phyloP scores from a whole-genome alignment of 1,284 basidiomycete species.

The Ustilago xerochloae region DNA sequence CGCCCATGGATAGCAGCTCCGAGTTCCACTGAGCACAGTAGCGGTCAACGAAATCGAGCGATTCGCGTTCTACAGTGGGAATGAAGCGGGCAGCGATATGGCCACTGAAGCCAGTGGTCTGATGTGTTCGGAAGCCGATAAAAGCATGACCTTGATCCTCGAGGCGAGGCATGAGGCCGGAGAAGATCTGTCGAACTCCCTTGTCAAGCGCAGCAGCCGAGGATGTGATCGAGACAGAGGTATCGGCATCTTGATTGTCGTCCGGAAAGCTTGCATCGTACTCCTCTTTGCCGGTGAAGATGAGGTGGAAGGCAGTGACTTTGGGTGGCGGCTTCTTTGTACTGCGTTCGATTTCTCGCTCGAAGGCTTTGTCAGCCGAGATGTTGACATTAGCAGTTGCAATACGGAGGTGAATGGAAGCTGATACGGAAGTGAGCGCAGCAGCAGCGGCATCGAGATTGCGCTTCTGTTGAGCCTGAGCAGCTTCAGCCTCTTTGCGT shows the following conservation, averaged over 20 bases:
- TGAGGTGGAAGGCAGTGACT: slow-evolving; percentile 81
- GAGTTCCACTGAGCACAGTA: slow-evolving; percentile 65
- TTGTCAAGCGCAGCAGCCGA: slow-evolving; percentile 77
- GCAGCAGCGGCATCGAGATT: slow-evolving; percentile 29
- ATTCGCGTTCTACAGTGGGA: slow-evolving; percentile 95
- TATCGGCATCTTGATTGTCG: slow-evolving; percentile 70
- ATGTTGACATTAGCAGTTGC: slow-evolving; percentile 85
- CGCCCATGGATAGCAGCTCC: slow-evolving; percentile 71
- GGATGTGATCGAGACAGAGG: slow-evolving; percentile 74
- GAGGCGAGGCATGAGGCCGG: slow-evolving; percentile 66
- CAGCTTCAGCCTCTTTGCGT: slow-evolving; percentile 20
- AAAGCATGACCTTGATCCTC: slow-evolving; percentile 67
- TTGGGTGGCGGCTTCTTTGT: slow-evolving; percentile 94
- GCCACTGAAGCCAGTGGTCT: slow-evolving; percentile 92
- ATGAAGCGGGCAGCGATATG: slow-evolving; percentile 93
- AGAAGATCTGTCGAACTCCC: slow-evolving; percentile 65
- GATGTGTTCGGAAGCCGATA: slow-evolving; percentile 75
- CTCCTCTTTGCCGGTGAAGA: slow-evolving; percentile 90
- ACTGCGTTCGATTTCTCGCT: slow-evolving; percentile 83
- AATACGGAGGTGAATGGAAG: slow-evolving; percentile 81
- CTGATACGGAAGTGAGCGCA: slow-evolving; percentile 66
- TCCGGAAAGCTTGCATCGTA: slow-evolving; percentile 75
- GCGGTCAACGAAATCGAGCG: slow-evolving; percentile 76
- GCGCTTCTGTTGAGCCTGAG: slow-evolving; percentile 19
- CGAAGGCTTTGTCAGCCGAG: slow-evolving; percentile 78